Base-by-base conservation (phyloP, 768 basidiomycete genomes). In the Mycena vitilis region DNA sequence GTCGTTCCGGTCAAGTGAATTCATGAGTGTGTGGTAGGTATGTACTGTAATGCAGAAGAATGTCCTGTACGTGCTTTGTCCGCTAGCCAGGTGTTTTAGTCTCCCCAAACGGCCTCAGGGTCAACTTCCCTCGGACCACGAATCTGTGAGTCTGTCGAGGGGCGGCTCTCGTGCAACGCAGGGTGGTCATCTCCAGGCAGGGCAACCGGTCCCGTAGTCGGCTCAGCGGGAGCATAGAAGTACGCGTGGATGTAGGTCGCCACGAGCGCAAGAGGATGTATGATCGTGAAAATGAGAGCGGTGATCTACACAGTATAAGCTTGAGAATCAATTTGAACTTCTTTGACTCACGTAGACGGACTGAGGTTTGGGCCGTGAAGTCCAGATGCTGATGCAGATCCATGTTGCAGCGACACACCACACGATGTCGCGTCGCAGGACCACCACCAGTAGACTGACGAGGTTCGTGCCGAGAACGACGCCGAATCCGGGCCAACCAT, bases 341-440 rank as follows among this genome's bases (percentile, higher is more conserved):
- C 2, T 30, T 47, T 36, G 54, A 83, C 91, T 23, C 70, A 93
- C 91, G 71, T 87, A 87, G 16, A 95, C 87, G 4, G 87, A 83
- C 9, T 82, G 81, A 0, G 92, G 88, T 68, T 93, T 93, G 0
- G 90, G 91, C 34, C 81, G 74, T 5, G 82, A 79, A 25, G 79
- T 77, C 89, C 90, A 92, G 6, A 94, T 80, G 71, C 88, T 88
- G 23, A 89, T 81, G 66, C 88, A 88, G 23, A 92, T 84, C 93
- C 93, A 95, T 0, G 88, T 89, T 0, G 91, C 89, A 0, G 90
- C 90, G 16, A 90, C 82, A 42, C 89, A 88, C 91, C 91, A 94
- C 0, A 94, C 90, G 56, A 94, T 78, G 72, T 95, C 94, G 4
- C 86, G 81, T 1, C 89, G 81, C 1, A 86, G n/a, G 4, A 85